phyloP scores from a whole-genome alignment of 257 asterid genomes.

The Prunella vulgaris region DNA sequence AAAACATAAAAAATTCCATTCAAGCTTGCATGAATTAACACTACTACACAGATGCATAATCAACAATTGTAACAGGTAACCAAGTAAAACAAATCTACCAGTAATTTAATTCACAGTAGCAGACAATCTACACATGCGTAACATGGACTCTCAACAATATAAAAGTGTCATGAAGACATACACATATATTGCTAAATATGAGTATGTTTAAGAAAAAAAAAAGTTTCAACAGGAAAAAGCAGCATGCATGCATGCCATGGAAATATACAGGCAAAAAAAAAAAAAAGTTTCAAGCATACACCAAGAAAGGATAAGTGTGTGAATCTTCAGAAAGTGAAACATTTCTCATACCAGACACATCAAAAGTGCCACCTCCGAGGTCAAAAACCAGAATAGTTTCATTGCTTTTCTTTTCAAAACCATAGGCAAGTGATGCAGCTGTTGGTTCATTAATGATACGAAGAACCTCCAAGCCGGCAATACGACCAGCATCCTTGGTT shows the following conservation, averaged over 20 bases:
- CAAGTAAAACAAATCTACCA: background rate
- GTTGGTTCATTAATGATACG: conserved; percentile 12
- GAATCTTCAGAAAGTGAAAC: background rate
- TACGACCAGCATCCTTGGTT: conserved; percentile 14
- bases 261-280: background rate
- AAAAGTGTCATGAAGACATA: background rate
- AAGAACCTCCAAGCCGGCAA: conserved; percentile 16
- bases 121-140: background rate
- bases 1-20: background rate
- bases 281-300: background rate
- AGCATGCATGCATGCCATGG: background rate
- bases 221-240: background rate
- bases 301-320: background rate
- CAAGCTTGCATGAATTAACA: background rate
- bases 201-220: background rate
- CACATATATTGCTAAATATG: background rate
- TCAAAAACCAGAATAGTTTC: conserved; percentile 15
- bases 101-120: background rate
- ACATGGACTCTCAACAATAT: background rate
- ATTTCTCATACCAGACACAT: background rate
- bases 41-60: background rate
- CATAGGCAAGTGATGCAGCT: conserved; percentile 14
- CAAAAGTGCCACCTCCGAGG: conserved; percentile 16
- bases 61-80: background rate
- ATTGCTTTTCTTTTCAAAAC: conserved; percentile 12